Percentiles rank a stretch among this genome's conserved stretches.
phyloP scores from a whole-genome alignment of 495 filamentous ascomycete species.

The Podospora australis region DNA sequence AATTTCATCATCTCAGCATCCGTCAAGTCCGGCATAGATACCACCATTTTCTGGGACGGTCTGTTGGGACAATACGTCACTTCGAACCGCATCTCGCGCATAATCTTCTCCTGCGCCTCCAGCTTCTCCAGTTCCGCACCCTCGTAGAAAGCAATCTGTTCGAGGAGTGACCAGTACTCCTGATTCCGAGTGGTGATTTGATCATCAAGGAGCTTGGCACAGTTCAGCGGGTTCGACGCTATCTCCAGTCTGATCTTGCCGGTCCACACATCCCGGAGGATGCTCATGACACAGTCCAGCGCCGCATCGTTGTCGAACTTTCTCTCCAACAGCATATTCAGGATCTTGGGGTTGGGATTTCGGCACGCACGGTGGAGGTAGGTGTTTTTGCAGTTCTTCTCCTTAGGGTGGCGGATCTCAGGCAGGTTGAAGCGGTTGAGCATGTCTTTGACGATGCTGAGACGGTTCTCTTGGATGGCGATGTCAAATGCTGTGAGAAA shows the following conservation, averaged over 20 bases:
- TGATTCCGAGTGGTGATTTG: background rate
- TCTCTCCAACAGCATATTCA: slow-evolving; percentile 15
- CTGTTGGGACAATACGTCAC: background rate
- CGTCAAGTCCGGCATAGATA: background rate
- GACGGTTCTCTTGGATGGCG: slow-evolving; percentile 18
- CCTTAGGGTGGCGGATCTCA: slow-evolving; percentile 6
- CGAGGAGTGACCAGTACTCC: background rate
- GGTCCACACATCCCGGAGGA: slow-evolving; percentile 19
- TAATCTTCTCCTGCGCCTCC: background rate
- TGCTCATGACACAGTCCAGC: background rate
- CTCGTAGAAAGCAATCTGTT: slow-evolving; percentile 2
- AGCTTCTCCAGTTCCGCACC: background rate
- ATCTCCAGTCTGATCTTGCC: slow-evolving; percentile 1
- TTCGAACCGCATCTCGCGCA: slow-evolving; percentile 7
- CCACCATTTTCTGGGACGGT: background rate
- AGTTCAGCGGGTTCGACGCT: slow-evolving; percentile 5
- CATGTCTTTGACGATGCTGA: slow-evolving; percentile 17
- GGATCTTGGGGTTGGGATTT: slow-evolving; percentile 16
- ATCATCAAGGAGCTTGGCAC: slow-evolving; percentile 8
- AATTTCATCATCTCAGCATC: background rate
- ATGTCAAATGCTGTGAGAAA: slow-evolving; percentile 21
- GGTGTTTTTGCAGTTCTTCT: slow-evolving; percentile 1
- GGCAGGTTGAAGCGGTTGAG: slow-evolving; percentile 17
- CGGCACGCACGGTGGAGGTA: slow-evolving; percentile 19
- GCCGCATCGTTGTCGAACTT: slow-evolving; percentile 13